Base-by-base conservation (phyloP, 768 basidiomycete species). In the Bullera alba region DNA sequence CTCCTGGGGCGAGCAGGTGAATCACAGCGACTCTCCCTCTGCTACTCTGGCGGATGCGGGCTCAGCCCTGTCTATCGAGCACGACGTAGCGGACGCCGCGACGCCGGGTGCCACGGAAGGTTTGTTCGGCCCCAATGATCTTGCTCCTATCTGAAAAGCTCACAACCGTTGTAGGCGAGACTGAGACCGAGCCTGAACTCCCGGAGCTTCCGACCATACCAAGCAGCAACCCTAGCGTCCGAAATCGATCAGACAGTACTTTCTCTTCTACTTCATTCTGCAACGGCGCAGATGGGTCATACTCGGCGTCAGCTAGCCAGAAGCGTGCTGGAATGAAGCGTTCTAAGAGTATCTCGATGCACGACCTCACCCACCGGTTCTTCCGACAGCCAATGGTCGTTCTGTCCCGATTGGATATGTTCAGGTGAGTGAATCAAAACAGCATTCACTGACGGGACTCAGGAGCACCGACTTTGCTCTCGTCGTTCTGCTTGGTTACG, bases 401-500 rank as follows among this genome's bases (percentile, higher is more conserved):
- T 21, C 73, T 96, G 44, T 76, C 78, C 29, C 89, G 93, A 63
- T 62, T 93, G 19, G 95, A 99, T 73, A 55, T 90, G 15, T 77
- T 95, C 62, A 79, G 93, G 91, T 89, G 61, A 46, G 81, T 67
- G 28, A 4, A 16, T 8, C n/a, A 5, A n/a, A n/a, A n/a, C 5
- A 5, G 6, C 26, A 16, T 50, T 29, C 41, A 38, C 56, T 53
- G 16, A 50, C 48, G 10, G 16, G 44, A 44, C 46, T 41, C 72
- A 96, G 92, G 42, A 82, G 89, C 3, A 82, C 83, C 46, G 95
- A 99, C 74, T 77, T 84, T 37, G 83, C 87, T 75, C 80, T 95
- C 43, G 74, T 84, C 10, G 73, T 97, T 14, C 72, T 90, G 54
- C 75, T 92, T 46, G 61, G 75, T 28, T 97, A 97, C 71, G 77